phyloP scores from a whole-genome alignment of 345 rosid species.

The Pelargonium nanum region DNA sequence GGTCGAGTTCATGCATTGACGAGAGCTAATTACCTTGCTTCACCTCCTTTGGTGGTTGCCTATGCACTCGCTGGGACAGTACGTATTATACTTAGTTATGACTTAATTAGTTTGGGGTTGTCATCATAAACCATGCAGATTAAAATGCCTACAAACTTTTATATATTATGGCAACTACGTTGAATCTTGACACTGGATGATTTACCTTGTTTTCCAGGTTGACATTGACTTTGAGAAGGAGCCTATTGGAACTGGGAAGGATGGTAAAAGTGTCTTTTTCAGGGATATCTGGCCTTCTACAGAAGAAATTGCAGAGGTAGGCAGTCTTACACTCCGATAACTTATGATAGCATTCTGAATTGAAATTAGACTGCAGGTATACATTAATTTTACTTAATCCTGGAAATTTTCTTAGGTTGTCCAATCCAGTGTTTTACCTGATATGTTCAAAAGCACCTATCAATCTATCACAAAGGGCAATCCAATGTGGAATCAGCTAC shows the following conservation, averaged over 20 bases:
- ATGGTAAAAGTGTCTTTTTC: constrained; percentile 66
- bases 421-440: constrained; percentile 84
- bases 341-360: neutral
- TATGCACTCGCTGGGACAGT: constrained; percentile 99
- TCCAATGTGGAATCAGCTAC: constrained; percentile 79
- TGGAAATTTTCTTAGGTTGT: constrained; percentile 45
- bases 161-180: neutral
- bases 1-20: constrained; percentile 98
- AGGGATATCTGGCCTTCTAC: constrained; percentile 93
- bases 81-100: constrained; percentile 12
- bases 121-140: too few relatives aligned
- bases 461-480: constrained; percentile 92
- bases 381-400: constrained; percentile 8
- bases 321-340: neutral
- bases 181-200: neutral
- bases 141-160: neutral
- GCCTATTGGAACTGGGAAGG: constrained; percentile 87
- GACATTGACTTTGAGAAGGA: constrained; percentile 88
- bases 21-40: constrained; percentile 98
- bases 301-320: constrained; percentile 87
- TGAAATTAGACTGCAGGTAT: constrained; percentile 3
- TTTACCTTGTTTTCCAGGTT: constrained; percentile 39
- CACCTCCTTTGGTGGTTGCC: constrained; percentile 96
- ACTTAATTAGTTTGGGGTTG: neutral
- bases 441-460: constrained; percentile 89